Conservation (phyloP, 805 yeast species). For the Komagataella mondaviorum region DNA sequence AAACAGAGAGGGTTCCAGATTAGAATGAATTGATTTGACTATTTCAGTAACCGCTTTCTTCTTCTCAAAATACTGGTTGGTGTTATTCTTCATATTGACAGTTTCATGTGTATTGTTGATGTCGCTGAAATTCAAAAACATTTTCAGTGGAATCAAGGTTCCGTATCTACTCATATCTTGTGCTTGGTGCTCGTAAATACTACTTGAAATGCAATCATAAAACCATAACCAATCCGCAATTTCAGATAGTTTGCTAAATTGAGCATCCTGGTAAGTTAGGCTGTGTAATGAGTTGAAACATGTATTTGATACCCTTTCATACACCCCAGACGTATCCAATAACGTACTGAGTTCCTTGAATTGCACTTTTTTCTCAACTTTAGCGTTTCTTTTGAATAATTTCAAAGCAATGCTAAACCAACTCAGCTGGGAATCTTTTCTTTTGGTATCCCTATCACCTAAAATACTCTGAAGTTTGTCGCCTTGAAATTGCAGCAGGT, state of each 20-base stretch:
- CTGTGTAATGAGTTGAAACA: constrained; percentile 57
- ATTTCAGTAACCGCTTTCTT: constrained; percentile 19
- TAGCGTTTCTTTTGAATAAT: constrained; percentile 42
- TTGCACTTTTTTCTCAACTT: constrained; percentile 29
- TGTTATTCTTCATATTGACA: constrained; percentile 14
- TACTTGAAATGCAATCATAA: constrained; percentile 40
- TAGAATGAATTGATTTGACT: constrained; percentile 16
- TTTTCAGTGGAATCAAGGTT: constrained; percentile 43
- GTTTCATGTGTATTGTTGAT: constrained; percentile 20
- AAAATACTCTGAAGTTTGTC: constrained; percentile 7
- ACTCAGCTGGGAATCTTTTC: constrained; percentile 47
- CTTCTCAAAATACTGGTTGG: constrained; percentile 24
- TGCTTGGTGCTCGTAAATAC: constrained; percentile 26
- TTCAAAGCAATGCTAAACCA: constrained; percentile 58
- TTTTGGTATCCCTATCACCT: constrained; percentile 12
- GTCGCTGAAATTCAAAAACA: constrained; percentile 54
- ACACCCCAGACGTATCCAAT: constrained; percentile 31
- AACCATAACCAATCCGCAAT: constrained; percentile 70
- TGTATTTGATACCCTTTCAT: constrained; percentile 57
- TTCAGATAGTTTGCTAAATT: constrained; percentile 40
- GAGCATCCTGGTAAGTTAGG: constrained; percentile 51
- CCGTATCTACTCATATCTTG: constrained; percentile 40
- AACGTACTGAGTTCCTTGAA: constrained; percentile 31
- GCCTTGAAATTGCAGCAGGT: constrained; percentile 60
- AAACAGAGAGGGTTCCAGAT: constrained; percentile 16